Evolutionary conservation across 163 green algal species (phyloP).

Genomic region (Chloromonas sp.): DNA sequence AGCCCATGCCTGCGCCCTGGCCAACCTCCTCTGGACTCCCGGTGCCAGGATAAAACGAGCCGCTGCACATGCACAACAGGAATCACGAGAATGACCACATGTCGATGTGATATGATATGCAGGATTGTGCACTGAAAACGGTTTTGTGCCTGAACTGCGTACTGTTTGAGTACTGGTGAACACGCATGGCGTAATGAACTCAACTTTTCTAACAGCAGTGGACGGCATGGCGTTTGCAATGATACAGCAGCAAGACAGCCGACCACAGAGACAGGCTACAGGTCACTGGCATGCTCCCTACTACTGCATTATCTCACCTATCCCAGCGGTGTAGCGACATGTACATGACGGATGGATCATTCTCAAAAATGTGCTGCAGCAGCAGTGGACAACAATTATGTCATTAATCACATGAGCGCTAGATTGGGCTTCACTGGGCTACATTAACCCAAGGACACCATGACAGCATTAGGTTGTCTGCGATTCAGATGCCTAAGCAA

Average conservation of each 20-base stretch:
- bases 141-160: background rate
- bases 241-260: no score
- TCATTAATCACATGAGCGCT: no score
- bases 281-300: no score
- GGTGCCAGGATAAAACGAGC: constrained; percentile 84
- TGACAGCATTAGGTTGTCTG: no score
- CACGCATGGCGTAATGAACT: no score
- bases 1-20: constrained; percentile 55
- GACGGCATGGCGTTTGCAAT: no score
- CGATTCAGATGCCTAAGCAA: no score
- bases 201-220: no score
- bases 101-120: background rate
- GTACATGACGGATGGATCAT: constrained; percentile 80
- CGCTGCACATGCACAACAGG: constrained; percentile 17
- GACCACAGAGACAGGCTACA: no score
- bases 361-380: constrained; percentile 84
- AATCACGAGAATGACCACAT: background rate
- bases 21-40: constrained; percentile 68
- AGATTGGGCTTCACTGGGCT: no score
- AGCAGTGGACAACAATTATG: no score
- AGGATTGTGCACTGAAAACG: background rate
- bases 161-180: background rate
- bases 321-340: constrained; percentile 81
- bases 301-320: constrained; percentile 21
- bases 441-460: no score